Base-by-base conservation (phyloP, 371 early-diverging fungal species). In the Circinella umbellata region DNA sequence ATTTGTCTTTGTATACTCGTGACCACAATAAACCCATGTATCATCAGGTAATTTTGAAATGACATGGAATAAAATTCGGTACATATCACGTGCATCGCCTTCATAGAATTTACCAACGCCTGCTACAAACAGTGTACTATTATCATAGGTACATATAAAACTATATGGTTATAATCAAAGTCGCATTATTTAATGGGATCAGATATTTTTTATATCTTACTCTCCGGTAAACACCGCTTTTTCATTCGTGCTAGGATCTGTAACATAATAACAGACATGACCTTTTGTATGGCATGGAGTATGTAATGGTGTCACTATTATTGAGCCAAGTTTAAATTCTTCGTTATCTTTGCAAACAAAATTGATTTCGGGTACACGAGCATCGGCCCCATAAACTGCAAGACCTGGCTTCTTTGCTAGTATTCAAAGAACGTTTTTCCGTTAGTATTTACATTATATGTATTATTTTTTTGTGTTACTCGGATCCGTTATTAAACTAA, bases 91-190 rank as follows among this genome's bases (percentile, higher is more conserved):
- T 1, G 95, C 90, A 18, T 91, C 92, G 11, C 96, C 97, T 73
- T 98, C 98, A 76, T 96, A 96, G 78, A 97, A 95, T 46, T 94
- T 87, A 3, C 98, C 98, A 66, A 97, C 93, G 6, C 95, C 94
- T 17, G 76, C 88, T 5, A 79, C 68, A 73, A 83, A 79, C 11
- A 80, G 49, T 17, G 80, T 84, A 61, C 66, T 72, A 61, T 59
- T 63, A 10, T 47, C 27, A 27, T 27, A 27, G 27, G 27, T 27
- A 27, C 0, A 27, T 27, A 27, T 27, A 27, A 27, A 27, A 27
- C 27, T 27, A 27, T 27, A 27, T 27, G 27, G 27, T 27, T 27
- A 27, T 27, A 27, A 27, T 27, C 27, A 27, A 27, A 27, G 27
- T 27, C 27, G 27, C 27, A 27, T 27, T 27, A 27, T 27, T 27